phyloP scores from a whole-genome alignment of 345 rosid genomes.

The Excoecaria cochinchinensis region DNA sequence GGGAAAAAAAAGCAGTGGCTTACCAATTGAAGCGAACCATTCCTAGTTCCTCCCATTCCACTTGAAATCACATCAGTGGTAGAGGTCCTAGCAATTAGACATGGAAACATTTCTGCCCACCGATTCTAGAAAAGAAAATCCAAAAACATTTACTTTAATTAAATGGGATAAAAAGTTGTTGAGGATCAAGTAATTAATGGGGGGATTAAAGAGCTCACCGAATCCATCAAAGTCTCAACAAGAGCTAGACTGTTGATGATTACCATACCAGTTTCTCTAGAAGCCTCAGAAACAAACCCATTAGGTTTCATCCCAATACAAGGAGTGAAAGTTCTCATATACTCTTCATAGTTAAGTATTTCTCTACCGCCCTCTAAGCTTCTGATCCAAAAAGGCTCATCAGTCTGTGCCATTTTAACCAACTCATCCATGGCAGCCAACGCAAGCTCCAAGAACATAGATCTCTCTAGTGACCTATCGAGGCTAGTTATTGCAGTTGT shows the following conservation, averaged over 20 bases:
- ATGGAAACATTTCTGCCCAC: conserved; percentile 98
- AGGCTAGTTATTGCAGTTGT: conserved; percentile 39
- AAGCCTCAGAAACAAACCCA: conserved; percentile 81
- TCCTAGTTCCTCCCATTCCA: conserved; percentile 91
- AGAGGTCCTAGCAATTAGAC: conserved; percentile 73
- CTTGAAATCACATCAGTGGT: conserved; percentile 71
- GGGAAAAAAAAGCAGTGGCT: background rate
- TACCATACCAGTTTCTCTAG: conserved; percentile 77
- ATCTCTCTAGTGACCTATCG: conserved; percentile 56
- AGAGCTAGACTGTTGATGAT: conserved; percentile 88
- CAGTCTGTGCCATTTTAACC: conserved; percentile 75
- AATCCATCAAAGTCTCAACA: conserved; percentile 90
- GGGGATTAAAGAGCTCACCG: conserved; percentile 43
- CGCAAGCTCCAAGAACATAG: conserved; percentile 79
- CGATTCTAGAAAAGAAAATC: conserved; percentile 49
- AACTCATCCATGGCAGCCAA: conserved; percentile 85
- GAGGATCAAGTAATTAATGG: background rate
- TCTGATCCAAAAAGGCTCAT: conserved; percentile 73
- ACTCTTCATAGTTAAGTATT: conserved; percentile 66
- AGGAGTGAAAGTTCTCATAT: conserved; percentile 51
- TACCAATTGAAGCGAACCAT: conserved; percentile 93
- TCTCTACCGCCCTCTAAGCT: conserved; percentile 62
- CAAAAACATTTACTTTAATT: background rate
- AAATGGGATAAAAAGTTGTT: background rate
- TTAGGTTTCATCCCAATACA: conserved; percentile 67